Percentiles rank a stretch among this genome's conserved stretches.
These are phyloP conservation scores for Suzukiozyma palmioleophila DNA, from an alignment of 1,139 yeast species.

Conservation along the genomic window DNA sequence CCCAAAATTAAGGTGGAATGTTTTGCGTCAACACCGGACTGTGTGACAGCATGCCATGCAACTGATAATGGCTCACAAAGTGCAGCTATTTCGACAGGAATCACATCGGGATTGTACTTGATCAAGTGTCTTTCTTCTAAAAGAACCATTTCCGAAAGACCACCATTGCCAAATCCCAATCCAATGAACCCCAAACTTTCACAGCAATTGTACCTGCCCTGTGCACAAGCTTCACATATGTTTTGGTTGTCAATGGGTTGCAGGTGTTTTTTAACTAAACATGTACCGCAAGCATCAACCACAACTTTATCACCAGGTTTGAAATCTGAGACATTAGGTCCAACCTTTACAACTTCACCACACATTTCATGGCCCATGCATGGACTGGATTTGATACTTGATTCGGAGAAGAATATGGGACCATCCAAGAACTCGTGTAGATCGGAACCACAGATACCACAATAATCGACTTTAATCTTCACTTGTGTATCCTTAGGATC, in stretches of 20 bases:
- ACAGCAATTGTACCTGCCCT: constrained; percentile 46
- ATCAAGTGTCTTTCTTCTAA: constrained; percentile 44
- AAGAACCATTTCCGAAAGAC: constrained; percentile 46
- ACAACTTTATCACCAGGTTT: constrained; percentile 38
- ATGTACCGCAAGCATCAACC: constrained; percentile 44
- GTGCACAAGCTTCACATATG: constrained; percentile 40
- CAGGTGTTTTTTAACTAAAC: constrained; percentile 15
- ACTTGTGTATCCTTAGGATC: constrained; percentile 44
- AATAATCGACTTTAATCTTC: constrained; percentile 45
- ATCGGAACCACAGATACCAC: constrained; percentile 62
- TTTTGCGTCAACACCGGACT: constrained; percentile 37
- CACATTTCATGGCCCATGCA: constrained; percentile 51
- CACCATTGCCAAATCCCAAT: constrained; percentile 48
- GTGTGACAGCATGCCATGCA: constrained; percentile 55
- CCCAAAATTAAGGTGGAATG: constrained; percentile 48
- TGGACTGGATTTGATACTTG: constrained; percentile 15
- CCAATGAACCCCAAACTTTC: constrained; percentile 39
- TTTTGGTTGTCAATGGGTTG: constrained; percentile 7
- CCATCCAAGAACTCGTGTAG: constrained; percentile 51
- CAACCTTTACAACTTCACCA: constrained; percentile 35
- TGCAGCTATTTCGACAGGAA: constrained; percentile 53
- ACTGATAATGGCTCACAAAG: constrained; percentile 54
- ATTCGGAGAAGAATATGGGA: constrained; percentile 43
- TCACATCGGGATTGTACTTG: constrained; percentile 36
- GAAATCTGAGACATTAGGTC: constrained; percentile 16